Percentiles rank a stretch among this genome's conserved stretches.
phyloP scores from a whole-genome alignment of 2,329 filamentous ascomycete genomes.

The Fonsecaea erecta region DNA sequence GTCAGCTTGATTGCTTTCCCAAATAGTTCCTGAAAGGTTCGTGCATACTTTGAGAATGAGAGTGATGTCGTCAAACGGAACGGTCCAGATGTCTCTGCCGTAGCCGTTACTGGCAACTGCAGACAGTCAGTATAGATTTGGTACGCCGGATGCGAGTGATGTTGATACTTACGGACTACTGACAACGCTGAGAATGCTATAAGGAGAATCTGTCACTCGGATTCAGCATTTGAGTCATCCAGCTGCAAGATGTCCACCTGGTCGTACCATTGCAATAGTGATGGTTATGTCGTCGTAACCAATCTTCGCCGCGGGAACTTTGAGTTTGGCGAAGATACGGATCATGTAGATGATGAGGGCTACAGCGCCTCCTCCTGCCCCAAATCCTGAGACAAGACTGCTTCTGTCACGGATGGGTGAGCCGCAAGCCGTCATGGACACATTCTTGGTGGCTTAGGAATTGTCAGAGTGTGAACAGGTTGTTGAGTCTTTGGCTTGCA shows the following conservation, averaged over 20 bases:
- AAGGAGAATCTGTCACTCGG: conserved; percentile 30
- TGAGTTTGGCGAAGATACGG: conserved; percentile 46
- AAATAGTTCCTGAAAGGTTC: conserved; percentile 24
- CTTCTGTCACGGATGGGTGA: conserved; percentile 46
- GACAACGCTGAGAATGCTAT: conserved; percentile 40
- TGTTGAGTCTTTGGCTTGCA: not conserved
- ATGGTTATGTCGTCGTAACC: conserved; percentile 50
- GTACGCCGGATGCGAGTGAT: not conserved
- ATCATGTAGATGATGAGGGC: conserved; percentile 44
- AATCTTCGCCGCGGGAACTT: conserved; percentile 44
- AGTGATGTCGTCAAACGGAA: conserved; percentile 51
- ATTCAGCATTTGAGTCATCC: not conserved
- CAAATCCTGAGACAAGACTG: conserved; percentile 41
- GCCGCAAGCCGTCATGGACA: conserved; percentile 47
- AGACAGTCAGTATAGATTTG: not conserved
- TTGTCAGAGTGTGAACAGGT: not conserved
- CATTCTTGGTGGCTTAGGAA: conserved; percentile 48
- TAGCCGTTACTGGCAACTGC: conserved; percentile 43
- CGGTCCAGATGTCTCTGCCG: conserved; percentile 53
- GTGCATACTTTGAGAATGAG: conserved; percentile 46
- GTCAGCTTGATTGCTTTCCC: conserved; percentile 36
- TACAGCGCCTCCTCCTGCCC: conserved; percentile 43
- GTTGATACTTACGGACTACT: conserved; percentile 37
- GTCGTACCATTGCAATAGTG: conserved; percentile 40
- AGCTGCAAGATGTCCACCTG: not conserved